Evolutionary conservation across 1,139 yeast species (phyloP), one percentile per base, ranked within the genome.

Genomic region (Debaryomyces sp.): DNA sequence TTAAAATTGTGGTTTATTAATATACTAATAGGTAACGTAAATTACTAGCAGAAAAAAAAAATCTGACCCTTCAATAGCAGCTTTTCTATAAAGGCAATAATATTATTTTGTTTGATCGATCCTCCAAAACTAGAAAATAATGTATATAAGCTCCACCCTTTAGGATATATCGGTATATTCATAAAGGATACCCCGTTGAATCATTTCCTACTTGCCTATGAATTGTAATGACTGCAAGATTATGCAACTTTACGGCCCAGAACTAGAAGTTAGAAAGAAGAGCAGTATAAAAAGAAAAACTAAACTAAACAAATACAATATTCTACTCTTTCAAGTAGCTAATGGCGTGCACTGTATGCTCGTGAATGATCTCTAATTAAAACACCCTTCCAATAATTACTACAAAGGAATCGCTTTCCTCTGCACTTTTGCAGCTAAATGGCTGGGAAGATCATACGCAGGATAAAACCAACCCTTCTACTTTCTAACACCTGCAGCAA

Each of bases 221-320:
- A 27, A 21, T 7, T 17, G 42, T 26, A 13, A 12, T 21, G n/a
- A 30, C 32, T 41, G 43, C 30, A 41, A 29, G 43, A 41, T 21
- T 30, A 41, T 41, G 37, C 43, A 41, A 21, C 18, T 30, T 30
- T 30, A 10, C 13, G 12, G 36, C 21, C 43, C 43, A 41, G 43
- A 41, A 27, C 29, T 18, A 35, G 35, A 39, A 18, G 18, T 9
- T 10, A 24, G 10, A n/a, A 17, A 15, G 34, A n/a, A 12, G 7
- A 7, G 12, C 15, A n/a, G n/a, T n/a, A 18, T 9, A 9, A 12
- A 8, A n/a, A 8, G 2, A 15, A 6, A 10, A 4, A 8, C 22
- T 4, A 4, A 15, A 6, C 1, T 9, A 27, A 32, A 32, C 12
- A 12, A 9, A 9, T 17, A 7, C 21, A 15, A 6, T 3, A 10